A percentile compares a stretch with the other conserved stretches of the same genome.
phyloP scores from a whole-genome alignment of 805 yeast genomes.

The Pichia membranifaciens region DNA sequence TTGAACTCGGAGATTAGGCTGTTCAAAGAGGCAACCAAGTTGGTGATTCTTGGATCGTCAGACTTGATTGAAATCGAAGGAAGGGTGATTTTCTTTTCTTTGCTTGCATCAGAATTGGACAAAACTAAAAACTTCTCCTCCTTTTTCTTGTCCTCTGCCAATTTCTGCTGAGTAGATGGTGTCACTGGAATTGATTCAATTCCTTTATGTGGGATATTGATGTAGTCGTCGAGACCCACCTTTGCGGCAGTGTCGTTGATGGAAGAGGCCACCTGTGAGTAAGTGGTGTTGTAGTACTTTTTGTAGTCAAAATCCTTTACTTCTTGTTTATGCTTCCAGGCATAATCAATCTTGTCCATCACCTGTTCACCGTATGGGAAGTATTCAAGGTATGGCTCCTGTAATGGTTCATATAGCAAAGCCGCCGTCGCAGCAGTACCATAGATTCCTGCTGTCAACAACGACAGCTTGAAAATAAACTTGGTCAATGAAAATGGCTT shows the following conservation, averaged over 20 bases:
- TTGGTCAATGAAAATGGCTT: constrained; percentile 22
- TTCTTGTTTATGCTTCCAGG: constrained; percentile 23
- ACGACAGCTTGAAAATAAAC: constrained; percentile 24
- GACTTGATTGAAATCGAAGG: constrained; percentile 30
- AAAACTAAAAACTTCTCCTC: constrained; percentile 4
- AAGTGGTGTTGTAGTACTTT: constrained; percentile 7
- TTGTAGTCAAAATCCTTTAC: constrained; percentile 16
- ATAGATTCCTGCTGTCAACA: constrained; percentile 34
- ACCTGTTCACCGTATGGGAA: constrained; percentile 59
- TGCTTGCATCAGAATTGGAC: constrained; percentile 4
- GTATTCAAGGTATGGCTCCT: constrained; percentile 55
- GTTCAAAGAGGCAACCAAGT: constrained; percentile 32
- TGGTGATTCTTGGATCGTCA: constrained; percentile 31
- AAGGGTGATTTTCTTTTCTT: constrained; percentile 9
- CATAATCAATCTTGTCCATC: constrained; percentile 44
- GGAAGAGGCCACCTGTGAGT: constrained; percentile 1
- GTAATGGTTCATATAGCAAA: constrained; percentile 50
- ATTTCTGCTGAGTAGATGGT: background rate
- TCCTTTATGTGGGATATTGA: constrained; percentile 36
- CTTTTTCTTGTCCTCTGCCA: background rate
- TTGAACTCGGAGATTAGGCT: constrained; percentile 29
- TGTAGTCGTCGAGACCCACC: constrained; percentile 35
- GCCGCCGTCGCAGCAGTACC: constrained; percentile 58
- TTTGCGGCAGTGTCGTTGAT: constrained; percentile 21
- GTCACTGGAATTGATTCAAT: constrained; percentile 11